phyloP scores from a whole-genome alignment of 306 rosid species.

The Gastrolobium bilobum region DNA sequence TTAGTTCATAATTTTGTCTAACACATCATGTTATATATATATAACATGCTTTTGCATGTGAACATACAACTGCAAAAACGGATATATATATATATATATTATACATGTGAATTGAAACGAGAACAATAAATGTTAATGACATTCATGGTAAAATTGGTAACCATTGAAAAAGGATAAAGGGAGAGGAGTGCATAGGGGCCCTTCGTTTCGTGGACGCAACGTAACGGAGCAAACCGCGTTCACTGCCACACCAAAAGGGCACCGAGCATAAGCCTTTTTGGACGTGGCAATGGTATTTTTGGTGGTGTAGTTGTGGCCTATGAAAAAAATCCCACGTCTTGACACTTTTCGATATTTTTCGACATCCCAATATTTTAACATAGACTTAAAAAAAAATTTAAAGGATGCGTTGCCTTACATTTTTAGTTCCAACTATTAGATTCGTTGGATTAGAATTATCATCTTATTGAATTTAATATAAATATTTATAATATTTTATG shows the following conservation, averaged over 20 bases:
- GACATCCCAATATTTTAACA: no score
- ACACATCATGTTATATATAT: not conserved
- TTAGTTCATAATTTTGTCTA: not conserved
- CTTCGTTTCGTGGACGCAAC: conserved; percentile 30
- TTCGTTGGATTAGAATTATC: no score
- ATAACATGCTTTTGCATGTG: conserved; percentile 20
- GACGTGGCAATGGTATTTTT: not conserved
- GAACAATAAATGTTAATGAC: not conserved
- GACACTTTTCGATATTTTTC: no score
- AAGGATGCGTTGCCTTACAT: no score
- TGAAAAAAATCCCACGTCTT: no score
- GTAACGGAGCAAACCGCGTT: not conserved
- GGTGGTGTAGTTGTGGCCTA: not conserved
- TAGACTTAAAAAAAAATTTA: no score
- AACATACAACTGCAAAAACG: conserved; percentile 12
- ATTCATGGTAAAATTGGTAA: not conserved
- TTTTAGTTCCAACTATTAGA: no score
- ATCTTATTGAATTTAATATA: no score
- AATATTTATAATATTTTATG: no score
- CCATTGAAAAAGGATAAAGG: no score
- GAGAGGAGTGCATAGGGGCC: not conserved
- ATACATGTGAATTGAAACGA: not conserved
- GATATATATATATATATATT: not conserved
- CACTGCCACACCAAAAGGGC: not conserved
- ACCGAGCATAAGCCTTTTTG: not conserved